phyloP scores from a whole-genome alignment of 441 rosid genomes.

The Bruguiera hainesii region DNA sequence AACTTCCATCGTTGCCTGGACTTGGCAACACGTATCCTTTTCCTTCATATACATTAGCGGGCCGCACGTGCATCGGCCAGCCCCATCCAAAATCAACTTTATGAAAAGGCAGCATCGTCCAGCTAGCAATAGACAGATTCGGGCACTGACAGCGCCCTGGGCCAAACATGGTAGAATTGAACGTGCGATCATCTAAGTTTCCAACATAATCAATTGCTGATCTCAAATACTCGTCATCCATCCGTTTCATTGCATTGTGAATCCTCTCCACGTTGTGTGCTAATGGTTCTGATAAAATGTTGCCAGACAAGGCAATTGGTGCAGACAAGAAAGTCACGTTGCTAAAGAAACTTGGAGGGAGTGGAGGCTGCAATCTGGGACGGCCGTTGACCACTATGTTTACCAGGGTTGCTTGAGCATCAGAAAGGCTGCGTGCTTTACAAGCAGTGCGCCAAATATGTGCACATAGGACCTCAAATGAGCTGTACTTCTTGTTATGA shows the following conservation, averaged over 20 bases:
- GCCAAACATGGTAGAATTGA: slow-evolving; percentile 4
- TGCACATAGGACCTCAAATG: slow-evolving; percentile 1
- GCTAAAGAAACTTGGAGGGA: background rate
- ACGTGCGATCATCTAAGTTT: background rate
- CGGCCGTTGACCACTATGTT: background rate
- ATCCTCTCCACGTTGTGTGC: slow-evolving; percentile 14
- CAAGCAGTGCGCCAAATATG: slow-evolving; percentile 10
- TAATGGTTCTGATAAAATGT: slow-evolving; percentile 25
- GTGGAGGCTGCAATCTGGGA: slow-evolving; percentile 7
- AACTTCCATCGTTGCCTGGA: slow-evolving; percentile 55
- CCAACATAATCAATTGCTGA: slow-evolving; percentile 29
- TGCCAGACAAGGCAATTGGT: background rate
- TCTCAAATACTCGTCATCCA: slow-evolving; percentile 30
- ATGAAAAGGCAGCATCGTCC: slow-evolving; percentile 14
- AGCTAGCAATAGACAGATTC: slow-evolving; percentile 26
- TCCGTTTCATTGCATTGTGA: slow-evolving; percentile 6
- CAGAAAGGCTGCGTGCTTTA: slow-evolving; percentile 4
- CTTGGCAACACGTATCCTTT: slow-evolving; percentile 57
- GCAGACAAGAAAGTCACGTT: background rate
- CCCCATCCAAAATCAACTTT: slow-evolving; percentile 43
- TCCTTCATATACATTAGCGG: slow-evolving; percentile 63
- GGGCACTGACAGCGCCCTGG: slow-evolving; percentile 27
- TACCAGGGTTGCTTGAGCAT: background rate
- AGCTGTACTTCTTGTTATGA: background rate
- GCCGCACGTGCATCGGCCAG: slow-evolving; percentile 66